Percentiles rank a stretch among this genome's conserved stretches.
These are phyloP conservation scores for Penicillium sumatraense DNA, from an alignment of 2,329 filamentous ascomycete genomes.

Conservation along the genomic window DNA sequence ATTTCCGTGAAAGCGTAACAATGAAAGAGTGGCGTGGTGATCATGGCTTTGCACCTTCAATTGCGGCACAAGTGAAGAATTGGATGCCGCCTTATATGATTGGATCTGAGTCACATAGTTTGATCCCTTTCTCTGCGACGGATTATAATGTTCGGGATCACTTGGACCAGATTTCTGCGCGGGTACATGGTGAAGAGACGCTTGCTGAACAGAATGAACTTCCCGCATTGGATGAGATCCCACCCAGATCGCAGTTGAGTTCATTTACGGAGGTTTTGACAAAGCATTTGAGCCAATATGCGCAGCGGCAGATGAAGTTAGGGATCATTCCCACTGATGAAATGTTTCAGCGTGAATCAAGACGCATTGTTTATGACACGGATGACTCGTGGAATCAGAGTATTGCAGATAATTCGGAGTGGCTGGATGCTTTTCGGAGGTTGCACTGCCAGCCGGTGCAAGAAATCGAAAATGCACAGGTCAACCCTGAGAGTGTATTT, in stretches of 20 bases:
- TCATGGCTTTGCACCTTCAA: slow-evolving; percentile 44
- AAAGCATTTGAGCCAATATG: slow-evolving; percentile 22
- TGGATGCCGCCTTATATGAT: slow-evolving; percentile 27
- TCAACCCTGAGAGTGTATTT: neutral
- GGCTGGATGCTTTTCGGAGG: slow-evolving; percentile 17
- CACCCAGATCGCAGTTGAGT: neutral
- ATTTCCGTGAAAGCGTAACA: slow-evolving; percentile 55
- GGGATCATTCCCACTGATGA: slow-evolving; percentile 28
- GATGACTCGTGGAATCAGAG: slow-evolving; percentile 32
- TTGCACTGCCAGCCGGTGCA: neutral
- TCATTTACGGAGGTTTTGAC: slow-evolving; percentile 17
- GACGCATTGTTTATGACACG: slow-evolving; percentile 25
- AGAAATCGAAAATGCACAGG: neutral
- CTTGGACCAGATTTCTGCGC: slow-evolving; percentile 22
- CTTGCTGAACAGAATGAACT: neutral
- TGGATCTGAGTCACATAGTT: slow-evolving; percentile 19
- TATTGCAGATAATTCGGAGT: slow-evolving; percentile 22
- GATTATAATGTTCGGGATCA: slow-evolving; percentile 19
- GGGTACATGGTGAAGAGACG: slow-evolving; percentile 4
- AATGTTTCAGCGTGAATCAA: slow-evolving; percentile 29
- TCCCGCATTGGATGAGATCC: neutral
- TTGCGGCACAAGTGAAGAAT: slow-evolving; percentile 21
- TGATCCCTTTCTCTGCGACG: slow-evolving; percentile 27
- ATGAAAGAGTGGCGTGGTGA: slow-evolving; percentile 61
- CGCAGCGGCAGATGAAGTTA: slow-evolving; percentile 17